These are phyloP conservation scores for Clavulina sp. DNA, from an alignment of 768 basidiomycete species.

Conservation along the genomic window DNA sequence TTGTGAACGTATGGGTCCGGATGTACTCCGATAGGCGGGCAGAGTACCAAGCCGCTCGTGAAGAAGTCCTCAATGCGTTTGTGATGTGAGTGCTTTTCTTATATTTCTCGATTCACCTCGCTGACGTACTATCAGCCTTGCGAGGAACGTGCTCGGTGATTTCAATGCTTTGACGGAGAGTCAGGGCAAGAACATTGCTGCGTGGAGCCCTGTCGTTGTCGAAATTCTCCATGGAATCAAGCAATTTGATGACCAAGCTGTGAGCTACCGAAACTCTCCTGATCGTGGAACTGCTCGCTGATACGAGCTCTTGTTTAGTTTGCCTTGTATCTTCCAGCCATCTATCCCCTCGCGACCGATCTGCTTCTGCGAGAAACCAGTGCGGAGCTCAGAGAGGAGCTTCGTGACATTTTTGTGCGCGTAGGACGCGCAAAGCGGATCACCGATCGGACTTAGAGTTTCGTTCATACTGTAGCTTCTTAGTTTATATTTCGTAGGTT, in stretches of 20 bases:
- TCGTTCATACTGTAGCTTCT: neutral
- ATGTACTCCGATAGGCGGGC: constrained; percentile 90
- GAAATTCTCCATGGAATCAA: constrained; percentile 85
- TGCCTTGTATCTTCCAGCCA: constrained; percentile 64
- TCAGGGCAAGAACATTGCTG: constrained; percentile 85
- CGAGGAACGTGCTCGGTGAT: constrained; percentile 73
- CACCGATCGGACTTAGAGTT: constrained; percentile 28
- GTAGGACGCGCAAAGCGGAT: constrained; percentile 62
- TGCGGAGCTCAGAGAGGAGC: constrained; percentile 62
- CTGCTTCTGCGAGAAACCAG: constrained; percentile 68
- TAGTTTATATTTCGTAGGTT: no score
- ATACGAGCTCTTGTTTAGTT: constrained; percentile 41
- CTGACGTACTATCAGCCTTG: constrained; percentile 37
- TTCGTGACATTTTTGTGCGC: constrained; percentile 62
- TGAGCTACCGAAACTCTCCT: constrained; percentile 27
- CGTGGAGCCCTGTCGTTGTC: constrained; percentile 98
- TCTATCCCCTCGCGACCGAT: constrained; percentile 81
- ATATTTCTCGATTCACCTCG: neutral
- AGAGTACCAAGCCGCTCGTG: constrained; percentile 38
- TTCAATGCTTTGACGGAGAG: constrained; percentile 81
- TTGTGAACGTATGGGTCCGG: constrained; percentile 76
- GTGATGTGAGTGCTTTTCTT: constrained; percentile 35
- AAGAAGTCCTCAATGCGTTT: constrained; percentile 58
- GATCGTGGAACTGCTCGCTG: constrained; percentile 6
- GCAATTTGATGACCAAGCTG: constrained; percentile 77